A percentile compares a stretch with the other conserved stretches of the same genome.
These are phyloP conservation scores for Marchantia polymorpha DNA, from an alignment of 225 moss, liverwort and hornwort species.

Conservation along the genomic window DNA sequence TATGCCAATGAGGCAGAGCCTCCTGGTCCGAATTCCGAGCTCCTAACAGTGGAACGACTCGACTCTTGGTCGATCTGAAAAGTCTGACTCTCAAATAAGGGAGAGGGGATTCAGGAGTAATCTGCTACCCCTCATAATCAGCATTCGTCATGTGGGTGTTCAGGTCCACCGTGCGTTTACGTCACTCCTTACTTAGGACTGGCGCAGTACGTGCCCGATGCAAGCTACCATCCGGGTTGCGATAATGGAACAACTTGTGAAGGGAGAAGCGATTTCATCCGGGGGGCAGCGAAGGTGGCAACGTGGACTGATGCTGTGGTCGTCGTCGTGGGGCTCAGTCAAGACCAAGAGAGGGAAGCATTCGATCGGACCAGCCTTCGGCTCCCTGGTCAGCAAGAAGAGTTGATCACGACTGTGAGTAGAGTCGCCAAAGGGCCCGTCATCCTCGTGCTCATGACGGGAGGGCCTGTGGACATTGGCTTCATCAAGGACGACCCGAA, in stretches of 20 bases:
- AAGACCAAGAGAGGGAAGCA: constrained; percentile 62
- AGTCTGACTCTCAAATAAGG: too few relatives aligned
- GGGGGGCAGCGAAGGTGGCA: constrained; percentile 45
- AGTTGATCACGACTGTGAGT: constrained; percentile 55
- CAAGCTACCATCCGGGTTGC: constrained; percentile 54
- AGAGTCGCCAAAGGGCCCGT: constrained; percentile 54
- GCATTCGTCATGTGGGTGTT: background rate
- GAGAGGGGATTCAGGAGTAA: too few relatives aligned
- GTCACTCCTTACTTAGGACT: constrained; percentile 59
- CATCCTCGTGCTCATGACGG: constrained; percentile 71
- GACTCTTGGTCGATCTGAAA: too few relatives aligned
- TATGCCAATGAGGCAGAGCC: too few relatives aligned
- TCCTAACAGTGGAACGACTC: too few relatives aligned
- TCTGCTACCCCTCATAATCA: background rate
- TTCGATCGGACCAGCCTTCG: constrained; percentile 58
- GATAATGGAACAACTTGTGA: constrained; percentile 45
- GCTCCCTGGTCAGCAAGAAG: constrained; percentile 68
- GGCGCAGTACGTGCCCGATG: constrained; percentile 16
- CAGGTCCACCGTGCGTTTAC: constrained; percentile 73
- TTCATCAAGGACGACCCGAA: constrained; percentile 55
- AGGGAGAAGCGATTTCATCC: constrained; percentile 25
- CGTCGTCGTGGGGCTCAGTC: constrained; percentile 63
- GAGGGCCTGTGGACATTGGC: constrained; percentile 73
- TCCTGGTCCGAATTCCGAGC: too few relatives aligned
- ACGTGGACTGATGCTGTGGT: constrained; percentile 57